Evolutionary conservation across 75 land plant genomes (phyloP), one percentile per base, ranked within the genome.

Genomic region (Selaginella moellendorffii): DNA sequence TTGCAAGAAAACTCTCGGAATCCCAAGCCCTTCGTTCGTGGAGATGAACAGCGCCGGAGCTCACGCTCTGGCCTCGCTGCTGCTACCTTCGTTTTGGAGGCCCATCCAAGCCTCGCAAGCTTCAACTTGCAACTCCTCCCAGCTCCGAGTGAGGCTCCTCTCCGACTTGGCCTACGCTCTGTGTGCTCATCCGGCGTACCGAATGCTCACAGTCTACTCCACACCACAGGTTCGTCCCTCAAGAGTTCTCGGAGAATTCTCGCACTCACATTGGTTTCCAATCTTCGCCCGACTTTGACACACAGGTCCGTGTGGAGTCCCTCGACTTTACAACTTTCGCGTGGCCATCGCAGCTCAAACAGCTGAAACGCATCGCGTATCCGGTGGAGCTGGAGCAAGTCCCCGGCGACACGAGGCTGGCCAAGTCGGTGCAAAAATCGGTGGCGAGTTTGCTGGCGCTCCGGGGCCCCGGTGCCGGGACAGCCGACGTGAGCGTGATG

Each of bases 1-100:
- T 14, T 77, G 72, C 60, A 68, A 36, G 52, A 69, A 65, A 28
- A 19, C 27, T 19, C 31, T 73, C 0, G 72, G 77, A 36, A 64
- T 77, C 14, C 69, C 64, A 31, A 56, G 79, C 51, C 76, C 71
- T 8, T 77, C 79, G 29, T 77, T 77, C 53, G 68, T 61, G 25
- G 77, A 77, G 26, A 68, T 77, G 77, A 73, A 77, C 25, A 67
- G 63, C 28, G 68, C 73, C 2, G 76, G 67, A 26, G 79, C 68
- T 25, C 69, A 65, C 19, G 29, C 79, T 26, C 27, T 77, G 19
- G 72, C 68, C 18, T 65, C 77, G 24, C 52, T 73, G 10, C 58
- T 69, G 26, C 56, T 73, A 27, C 79, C 79, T 2, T 59, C 72
- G 12, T 53, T 25, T 20, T 71, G 74, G 74, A 54, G 74, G n/a